Evolutionary conservation across 2,329 filamentous ascomycete species (phyloP).

Genomic region (Dactylellina sp.): DNA sequence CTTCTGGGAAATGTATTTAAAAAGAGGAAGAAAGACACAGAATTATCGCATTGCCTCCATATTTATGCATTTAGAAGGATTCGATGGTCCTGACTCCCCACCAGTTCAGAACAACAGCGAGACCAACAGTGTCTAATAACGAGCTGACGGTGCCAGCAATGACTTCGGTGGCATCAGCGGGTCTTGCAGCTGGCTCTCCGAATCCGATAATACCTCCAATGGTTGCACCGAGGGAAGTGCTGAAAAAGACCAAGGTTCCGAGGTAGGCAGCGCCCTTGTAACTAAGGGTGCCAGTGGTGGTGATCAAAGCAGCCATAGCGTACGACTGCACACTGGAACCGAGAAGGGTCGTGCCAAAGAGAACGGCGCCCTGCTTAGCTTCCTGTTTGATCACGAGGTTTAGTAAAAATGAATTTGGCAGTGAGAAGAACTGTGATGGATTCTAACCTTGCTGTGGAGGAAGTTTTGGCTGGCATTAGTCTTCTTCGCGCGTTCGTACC

Average conservation of each 20-base stretch:
- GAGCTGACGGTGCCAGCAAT: conserved; percentile 44
- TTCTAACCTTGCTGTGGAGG: conserved; percentile 68
- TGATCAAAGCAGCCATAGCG: conserved; percentile 88
- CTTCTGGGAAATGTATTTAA: background rate
- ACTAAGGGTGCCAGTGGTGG: conserved; percentile 91
- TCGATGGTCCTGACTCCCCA: conserved; percentile 55
- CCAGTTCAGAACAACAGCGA: conserved; percentile 53
- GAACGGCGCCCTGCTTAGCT: conserved; percentile 84
- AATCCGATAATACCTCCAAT: conserved; percentile 52
- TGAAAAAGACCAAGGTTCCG: conserved; percentile 63
- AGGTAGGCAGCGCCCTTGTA: conserved; percentile 98
- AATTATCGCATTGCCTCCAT: background rate
- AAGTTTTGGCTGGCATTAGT: conserved; percentile 98
- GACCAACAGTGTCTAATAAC: conserved; percentile 54
- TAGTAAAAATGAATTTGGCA: background rate
- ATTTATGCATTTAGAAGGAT: conserved; percentile 38
- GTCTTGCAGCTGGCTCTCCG: conserved; percentile 31
- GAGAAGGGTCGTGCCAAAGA: conserved; percentile 89
- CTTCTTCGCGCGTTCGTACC: conserved; percentile 72
- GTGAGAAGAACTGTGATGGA: background rate
- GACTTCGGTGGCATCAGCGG: conserved; percentile 46
- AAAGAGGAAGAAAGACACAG: background rate
- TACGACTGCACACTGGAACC: conserved; percentile 91
- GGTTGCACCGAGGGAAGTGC: conserved; percentile 37
- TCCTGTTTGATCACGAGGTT: conserved; percentile 67